phyloP scores from a whole-genome alignment of 2,329 filamentous ascomycete genomes.

The Curvularia verruculosa region DNA sequence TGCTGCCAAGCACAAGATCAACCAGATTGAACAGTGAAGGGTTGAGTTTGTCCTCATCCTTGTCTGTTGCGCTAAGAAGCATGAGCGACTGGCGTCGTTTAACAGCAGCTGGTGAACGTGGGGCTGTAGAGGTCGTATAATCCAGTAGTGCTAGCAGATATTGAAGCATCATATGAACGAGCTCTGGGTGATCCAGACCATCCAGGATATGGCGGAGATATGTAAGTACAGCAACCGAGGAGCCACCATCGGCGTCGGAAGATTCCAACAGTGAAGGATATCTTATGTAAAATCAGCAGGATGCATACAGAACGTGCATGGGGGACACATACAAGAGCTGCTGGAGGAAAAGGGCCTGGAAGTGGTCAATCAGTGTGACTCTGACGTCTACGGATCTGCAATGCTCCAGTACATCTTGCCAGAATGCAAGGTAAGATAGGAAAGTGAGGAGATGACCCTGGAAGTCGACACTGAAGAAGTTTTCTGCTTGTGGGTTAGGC shows the following conservation, averaged over 20 bases:
- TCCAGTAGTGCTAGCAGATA: slow-evolving; percentile 87
- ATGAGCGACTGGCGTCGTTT: slow-evolving; percentile 89
- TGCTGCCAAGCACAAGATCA: slow-evolving; percentile 84
- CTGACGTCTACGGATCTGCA: slow-evolving; percentile 91
- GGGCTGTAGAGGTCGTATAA: slow-evolving; percentile 41
- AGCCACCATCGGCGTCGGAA: slow-evolving; percentile 95
- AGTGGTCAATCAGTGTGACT: slow-evolving; percentile 91
- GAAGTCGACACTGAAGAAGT: slow-evolving; percentile 75
- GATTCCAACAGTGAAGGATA: slow-evolving; percentile 96
- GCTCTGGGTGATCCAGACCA: slow-evolving; percentile 87
- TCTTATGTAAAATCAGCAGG: slow-evolving; percentile 55
- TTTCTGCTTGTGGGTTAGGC: slow-evolving; percentile 69
- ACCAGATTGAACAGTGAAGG: slow-evolving; percentile 92
- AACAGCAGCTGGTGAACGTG: slow-evolving; percentile 64
- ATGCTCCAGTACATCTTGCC: slow-evolving; percentile 97
- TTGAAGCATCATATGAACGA: slow-evolving; percentile 90
- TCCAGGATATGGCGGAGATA: slow-evolving; percentile 91
- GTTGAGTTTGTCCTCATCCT: slow-evolving; percentile 76
- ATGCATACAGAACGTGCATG: not conserved
- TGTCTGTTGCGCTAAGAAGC: slow-evolving; percentile 77
- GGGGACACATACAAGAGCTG: slow-evolving; percentile 74
- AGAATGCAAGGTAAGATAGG: slow-evolving; percentile 91
- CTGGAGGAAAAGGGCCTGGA: slow-evolving; percentile 93
- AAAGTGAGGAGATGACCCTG: slow-evolving; percentile 91
- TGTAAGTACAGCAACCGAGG: slow-evolving; percentile 92